Base-by-base conservation (phyloP, 2,329 filamentous ascomycete genomes). In the Trichoderma sp. region DNA sequence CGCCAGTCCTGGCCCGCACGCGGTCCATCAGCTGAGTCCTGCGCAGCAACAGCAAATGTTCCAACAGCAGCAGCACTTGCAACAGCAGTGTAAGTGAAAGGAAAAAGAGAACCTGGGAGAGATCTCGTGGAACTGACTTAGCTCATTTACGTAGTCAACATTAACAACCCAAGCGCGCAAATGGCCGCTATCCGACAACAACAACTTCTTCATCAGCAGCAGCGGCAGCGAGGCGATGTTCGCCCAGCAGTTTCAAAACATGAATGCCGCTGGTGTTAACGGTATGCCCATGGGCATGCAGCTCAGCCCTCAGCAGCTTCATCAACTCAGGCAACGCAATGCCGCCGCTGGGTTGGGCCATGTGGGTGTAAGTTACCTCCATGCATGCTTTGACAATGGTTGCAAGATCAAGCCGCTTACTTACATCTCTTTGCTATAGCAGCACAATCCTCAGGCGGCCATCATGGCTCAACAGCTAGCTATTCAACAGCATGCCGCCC, bases 21-120 rank as follows among this genome's bases (percentile, higher is more conserved):
- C 92, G 21, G 85, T 95, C 80, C 92, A 93, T 81, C 93, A 95
- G 81, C 83, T 95, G 72, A 93, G 88, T 81, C 92, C 93, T 59
- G 87, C 85, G 71, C 88, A 89, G 80, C 85, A 86, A 76, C 89
- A 91, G 78, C 85, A 91, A 81, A 88, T 91, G 76, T 90, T 90
- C 75, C 89, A 90, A 76, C 86, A 90, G 77, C 86, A 87, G 63
- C 86, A 88, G 71, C 79, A 80, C 68, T 79, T 80, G 69, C 78
- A 83, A 69, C 82, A 84, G 56, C 82, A 84, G 77, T 84, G 83
- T 84, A 81, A 59, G 81, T 73, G 27, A 7, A 45, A 1, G 21
- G n/a, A 29, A 31, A 38, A n/a, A 29, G n/a, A 6, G 21, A 27
- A 18, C 16, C 14, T 21, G 21, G 7, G 59, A 38, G 33, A 27